phyloP scores from a whole-genome alignment of 2,329 filamentous ascomycete genomes.

The Nothomitra cinnamomea region DNA sequence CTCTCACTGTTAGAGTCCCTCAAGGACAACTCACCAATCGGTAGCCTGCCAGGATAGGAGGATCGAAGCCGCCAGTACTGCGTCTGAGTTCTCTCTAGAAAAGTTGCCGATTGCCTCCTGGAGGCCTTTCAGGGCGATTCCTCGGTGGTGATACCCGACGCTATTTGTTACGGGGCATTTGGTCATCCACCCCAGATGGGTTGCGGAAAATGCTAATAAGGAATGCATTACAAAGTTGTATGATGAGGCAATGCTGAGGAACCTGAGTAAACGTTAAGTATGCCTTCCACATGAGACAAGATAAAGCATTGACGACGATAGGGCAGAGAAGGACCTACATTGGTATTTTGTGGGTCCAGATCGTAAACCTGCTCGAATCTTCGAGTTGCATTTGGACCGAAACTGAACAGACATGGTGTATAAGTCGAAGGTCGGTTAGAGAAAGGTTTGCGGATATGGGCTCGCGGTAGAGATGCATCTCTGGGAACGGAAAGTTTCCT shows the following conservation, averaged over 20 bases:
- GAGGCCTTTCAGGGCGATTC: constrained; percentile 68
- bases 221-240: constrained; percentile 89
- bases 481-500: constrained; percentile 70
- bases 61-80: constrained; percentile 77
- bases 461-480: constrained; percentile 58
- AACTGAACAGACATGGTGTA: constrained; percentile 78
- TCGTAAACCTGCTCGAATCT: constrained; percentile 66
- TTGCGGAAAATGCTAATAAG: constrained; percentile 82
- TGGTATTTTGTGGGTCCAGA: constrained; percentile 87
- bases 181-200: constrained; percentile 79
- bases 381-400: constrained; percentile 65
- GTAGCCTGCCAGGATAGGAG: constrained; percentile 91
- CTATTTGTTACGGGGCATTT: constrained; percentile 72
- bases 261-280: constrained; percentile 29
- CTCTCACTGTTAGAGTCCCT: constrained; percentile 10
- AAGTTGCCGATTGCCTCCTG: constrained; percentile 77
- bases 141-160: constrained; percentile 78
- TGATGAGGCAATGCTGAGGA: constrained; percentile 65
- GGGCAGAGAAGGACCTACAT: constrained; percentile 43
- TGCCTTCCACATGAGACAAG: constrained; percentile 16
- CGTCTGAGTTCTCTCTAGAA: constrained; percentile 74
- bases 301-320: constrained; percentile 7
- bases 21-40: constrained; percentile 57
- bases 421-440: constrained; percentile 65
- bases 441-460: constrained; percentile 58